Conservation (phyloP, 78 protist species). For the Tieghemostelium lacteum region DNA sequence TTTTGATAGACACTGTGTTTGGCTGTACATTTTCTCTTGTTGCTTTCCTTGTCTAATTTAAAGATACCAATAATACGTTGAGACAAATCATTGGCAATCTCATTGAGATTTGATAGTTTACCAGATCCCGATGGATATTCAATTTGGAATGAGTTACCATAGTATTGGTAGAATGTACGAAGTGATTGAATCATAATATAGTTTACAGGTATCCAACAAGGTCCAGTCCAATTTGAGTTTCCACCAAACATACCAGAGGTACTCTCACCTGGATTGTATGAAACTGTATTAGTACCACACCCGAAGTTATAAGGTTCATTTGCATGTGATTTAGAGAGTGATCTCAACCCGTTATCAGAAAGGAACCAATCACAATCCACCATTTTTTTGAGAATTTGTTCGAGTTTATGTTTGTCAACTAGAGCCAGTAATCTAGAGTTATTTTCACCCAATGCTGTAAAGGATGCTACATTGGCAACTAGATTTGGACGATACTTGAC, state of each 20-base stretch:
- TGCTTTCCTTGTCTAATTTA: constrained; percentile 12
- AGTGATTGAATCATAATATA: constrained; percentile 81
- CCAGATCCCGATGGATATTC: constrained; percentile 71
- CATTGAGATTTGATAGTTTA: constrained; percentile 2
- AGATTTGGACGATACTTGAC: constrained; percentile 59
- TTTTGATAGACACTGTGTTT: constrained; percentile 7
- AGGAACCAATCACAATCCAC: constrained; percentile 80
- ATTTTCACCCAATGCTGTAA: constrained; percentile 27
- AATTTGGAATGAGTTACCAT: constrained; percentile 50
- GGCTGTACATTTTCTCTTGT: constrained; percentile 32
- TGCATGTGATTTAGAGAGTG: constrained; percentile 70
- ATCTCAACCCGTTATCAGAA: constrained; percentile 81
- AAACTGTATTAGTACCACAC: not conserved
- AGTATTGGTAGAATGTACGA: constrained; percentile 44
- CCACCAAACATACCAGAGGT: constrained; percentile 83
- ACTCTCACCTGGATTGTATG: constrained; percentile 77
- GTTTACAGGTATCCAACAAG: constrained; percentile 86
- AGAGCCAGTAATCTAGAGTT: constrained; percentile 48
- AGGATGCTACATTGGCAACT: constrained; percentile 17
- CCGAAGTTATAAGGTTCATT: constrained; percentile 50
- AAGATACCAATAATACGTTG: constrained; percentile 51
- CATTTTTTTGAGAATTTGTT: constrained; percentile 22
- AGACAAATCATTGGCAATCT: constrained; percentile 23
- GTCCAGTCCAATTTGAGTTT: constrained; percentile 90
- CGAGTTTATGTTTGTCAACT: constrained; percentile 42